Conservation (phyloP, 2,329 filamentous ascomycete genomes). For the Curvularia eragrostidis region DNA sequence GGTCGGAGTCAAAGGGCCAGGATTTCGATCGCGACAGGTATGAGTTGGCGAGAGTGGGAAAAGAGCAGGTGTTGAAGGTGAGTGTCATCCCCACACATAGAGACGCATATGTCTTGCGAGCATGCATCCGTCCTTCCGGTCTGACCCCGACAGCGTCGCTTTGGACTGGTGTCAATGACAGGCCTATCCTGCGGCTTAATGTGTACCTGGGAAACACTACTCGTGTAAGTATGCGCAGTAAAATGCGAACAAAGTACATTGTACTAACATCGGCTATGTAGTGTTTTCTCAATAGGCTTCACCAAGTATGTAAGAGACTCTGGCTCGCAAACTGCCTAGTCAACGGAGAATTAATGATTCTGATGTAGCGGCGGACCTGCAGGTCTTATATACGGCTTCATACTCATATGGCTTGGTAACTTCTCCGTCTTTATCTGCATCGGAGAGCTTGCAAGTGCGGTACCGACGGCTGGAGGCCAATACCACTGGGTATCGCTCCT, state of each 20-base stretch:
- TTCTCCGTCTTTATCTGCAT: slow-evolving; percentile 48
- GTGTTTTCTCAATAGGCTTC: slow-evolving; percentile 47
- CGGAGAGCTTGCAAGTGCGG: slow-evolving; percentile 49
- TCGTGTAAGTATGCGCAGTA: slow-evolving; percentile 37
- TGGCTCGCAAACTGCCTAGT: neutral
- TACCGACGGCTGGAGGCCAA: slow-evolving; percentile 50
- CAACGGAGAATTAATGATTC: slow-evolving; percentile 6
- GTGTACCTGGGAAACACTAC: slow-evolving; percentile 49
- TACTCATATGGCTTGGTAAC: slow-evolving; percentile 48
- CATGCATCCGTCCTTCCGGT: neutral
- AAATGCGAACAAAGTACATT: neutral
- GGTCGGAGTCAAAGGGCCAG: slow-evolving; percentile 35
- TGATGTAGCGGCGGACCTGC: slow-evolving; percentile 44
- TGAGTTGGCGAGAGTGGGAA: slow-evolving; percentile 46
- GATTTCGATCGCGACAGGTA: slow-evolving; percentile 43
- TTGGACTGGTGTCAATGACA: slow-evolving; percentile 48
- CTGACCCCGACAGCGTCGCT: slow-evolving; percentile 42
- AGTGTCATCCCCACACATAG: neutral
- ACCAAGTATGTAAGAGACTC: slow-evolving; percentile 36
- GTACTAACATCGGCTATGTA: slow-evolving; percentile 16
- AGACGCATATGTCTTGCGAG: neutral
- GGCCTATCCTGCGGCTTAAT: slow-evolving; percentile 48
- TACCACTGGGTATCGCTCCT: slow-evolving; percentile 54
- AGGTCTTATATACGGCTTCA: slow-evolving; percentile 48
- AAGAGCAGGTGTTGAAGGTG: slow-evolving; percentile 48